These are phyloP conservation scores for Uromyces viciae-fabae DNA, from an alignment of 1,284 basidiomycete genomes.

Conservation along the genomic window DNA sequence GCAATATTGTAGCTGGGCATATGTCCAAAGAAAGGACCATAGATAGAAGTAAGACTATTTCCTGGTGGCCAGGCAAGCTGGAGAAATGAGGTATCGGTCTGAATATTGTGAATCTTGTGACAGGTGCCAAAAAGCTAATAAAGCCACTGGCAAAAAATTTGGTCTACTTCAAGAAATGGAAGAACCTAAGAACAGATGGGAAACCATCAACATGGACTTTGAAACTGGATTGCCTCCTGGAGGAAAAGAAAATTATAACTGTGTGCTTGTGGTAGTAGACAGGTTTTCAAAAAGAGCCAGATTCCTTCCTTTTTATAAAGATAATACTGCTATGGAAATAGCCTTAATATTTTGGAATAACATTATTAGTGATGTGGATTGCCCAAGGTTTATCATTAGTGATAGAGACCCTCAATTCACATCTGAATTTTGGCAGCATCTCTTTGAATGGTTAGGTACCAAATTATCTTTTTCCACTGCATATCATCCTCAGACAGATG, in stretches of 20 bases:
- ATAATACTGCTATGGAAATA: not conserved
- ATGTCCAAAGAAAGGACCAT: not conserved
- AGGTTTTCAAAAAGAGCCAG: not conserved
- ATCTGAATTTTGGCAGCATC: not conserved
- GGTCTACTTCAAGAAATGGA: not conserved
- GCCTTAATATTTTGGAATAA: not conserved
- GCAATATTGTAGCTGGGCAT: not conserved
- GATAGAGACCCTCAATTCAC: not conserved
- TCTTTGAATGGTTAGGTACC: not conserved
- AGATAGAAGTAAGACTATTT: not conserved
- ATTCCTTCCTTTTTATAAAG: not conserved
- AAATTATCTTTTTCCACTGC: conserved; percentile 4
- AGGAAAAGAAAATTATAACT: not conserved
- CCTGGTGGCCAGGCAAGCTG: conserved; percentile 5
- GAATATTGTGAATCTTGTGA: not conserved
- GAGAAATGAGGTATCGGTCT: not conserved
- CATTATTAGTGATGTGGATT: not conserved
- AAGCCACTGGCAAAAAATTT: not conserved
- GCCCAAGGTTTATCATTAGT: not conserved
- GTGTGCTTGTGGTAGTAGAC: not conserved
- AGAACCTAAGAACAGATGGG: not conserved
- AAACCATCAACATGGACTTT: not conserved
- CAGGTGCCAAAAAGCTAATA: not conserved
- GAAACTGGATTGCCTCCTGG: not conserved
- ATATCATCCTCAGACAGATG: conserved; percentile 20